Evolutionary conservation across 1,284 basidiomycete genomes (phyloP), one percentile per base, ranked within the genome.

Genomic region (Uromyces viciae-fabae): DNA sequence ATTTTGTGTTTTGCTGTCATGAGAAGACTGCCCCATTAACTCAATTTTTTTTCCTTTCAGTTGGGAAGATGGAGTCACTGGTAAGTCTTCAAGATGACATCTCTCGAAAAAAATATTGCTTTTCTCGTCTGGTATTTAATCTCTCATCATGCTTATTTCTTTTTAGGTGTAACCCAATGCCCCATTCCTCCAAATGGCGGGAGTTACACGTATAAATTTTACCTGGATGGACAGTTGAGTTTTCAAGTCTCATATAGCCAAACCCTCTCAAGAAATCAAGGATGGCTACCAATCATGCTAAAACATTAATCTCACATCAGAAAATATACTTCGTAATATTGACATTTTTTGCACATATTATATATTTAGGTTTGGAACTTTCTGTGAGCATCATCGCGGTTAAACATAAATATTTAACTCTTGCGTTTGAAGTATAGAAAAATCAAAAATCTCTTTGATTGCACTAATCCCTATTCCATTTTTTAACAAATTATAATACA

Each of bases 41-140:
- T 25, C 33, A 68, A 8, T 56, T 14, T 40, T 25, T 54, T 68
- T 33, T 49, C 43, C 3, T 68, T 8, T 52, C 17, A 78, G 76
- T 49, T 78, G 76, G 76, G 76, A 78, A 56, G 76, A 78, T 68
- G 76, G 76, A 15, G 52, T 69, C 22, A 69, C 76, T n/a, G 76
- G 76, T 78, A 68, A 66, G 33, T 56, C 5, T 22, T 7, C 25
- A 4, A 11, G 31, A 28, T 38, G 49, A 42, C 0, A 31, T 75
- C 15, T 19, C 33, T 25, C 7, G 14, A 42, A 25, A 46, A 15
- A 49, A 19, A 5, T 49, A 2, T n/a, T 7, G 28, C 66, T 36
- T 19, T 62, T 36, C 15, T 9, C 4, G 31, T 36, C 17, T 62
- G 25, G 43, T 42, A 9, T 42, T 8, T 9, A 22, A 25, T 54